These are phyloP conservation scores for Salix purpurea DNA, from an alignment of 345 rosid genomes.

Conservation along the genomic window DNA sequence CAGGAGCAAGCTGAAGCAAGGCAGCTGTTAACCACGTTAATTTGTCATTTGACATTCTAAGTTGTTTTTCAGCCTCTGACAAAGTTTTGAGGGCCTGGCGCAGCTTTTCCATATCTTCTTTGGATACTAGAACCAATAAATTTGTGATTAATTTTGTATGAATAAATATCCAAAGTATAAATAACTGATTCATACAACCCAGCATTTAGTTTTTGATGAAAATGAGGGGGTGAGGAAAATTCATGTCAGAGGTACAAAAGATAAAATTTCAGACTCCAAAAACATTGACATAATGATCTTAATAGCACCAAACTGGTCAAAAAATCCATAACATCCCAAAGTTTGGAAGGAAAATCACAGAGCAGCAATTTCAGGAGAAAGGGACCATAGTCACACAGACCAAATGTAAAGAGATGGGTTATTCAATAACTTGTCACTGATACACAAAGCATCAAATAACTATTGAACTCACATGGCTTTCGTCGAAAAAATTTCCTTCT, in stretches of 20 bases:
- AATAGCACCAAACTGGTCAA: too few relatives aligned
- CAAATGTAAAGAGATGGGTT: neutral
- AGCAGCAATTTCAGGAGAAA: neutral
- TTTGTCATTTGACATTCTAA: conserved; percentile 86
- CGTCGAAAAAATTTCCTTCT: conserved; percentile 74
- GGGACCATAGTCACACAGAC: neutral
- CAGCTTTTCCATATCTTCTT: conserved; percentile 93
- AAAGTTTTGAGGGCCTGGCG: conserved; percentile 88
- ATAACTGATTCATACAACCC: neutral
- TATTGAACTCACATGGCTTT: conserved; percentile 63
- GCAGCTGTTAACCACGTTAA: conserved; percentile 97
- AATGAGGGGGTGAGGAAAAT: neutral
- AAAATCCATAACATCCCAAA: too few relatives aligned
- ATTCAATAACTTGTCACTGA: neutral
- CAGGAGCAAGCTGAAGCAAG: conserved; percentile 96
- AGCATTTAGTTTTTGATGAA: neutral
- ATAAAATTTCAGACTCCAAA: neutral
- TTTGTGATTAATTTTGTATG: conserved; percentile 14
- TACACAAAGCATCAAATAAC: neutral
- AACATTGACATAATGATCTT: neutral
- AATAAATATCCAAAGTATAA: neutral
- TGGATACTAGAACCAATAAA: conserved; percentile 54
- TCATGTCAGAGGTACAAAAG: neutral
- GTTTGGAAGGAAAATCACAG: neutral
- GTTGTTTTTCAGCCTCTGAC: conserved; percentile 95